phyloP scores from a whole-genome alignment of 106 monocot genomes.

The Hemerocallis citrina region DNA sequence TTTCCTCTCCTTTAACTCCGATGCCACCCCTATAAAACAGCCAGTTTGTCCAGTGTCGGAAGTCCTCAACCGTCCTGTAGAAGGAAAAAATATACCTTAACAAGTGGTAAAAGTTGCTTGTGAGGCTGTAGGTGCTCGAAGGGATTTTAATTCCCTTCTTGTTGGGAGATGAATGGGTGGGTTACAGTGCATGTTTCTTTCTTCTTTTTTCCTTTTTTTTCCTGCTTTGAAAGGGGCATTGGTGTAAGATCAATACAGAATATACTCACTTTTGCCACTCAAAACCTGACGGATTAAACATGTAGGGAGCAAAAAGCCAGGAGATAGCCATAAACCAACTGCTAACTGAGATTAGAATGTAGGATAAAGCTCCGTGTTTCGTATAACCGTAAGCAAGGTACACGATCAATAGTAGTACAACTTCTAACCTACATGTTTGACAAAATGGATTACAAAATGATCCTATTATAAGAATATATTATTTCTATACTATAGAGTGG shows the following conservation, averaged over 20 bases:
- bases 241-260: background rate
- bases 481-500: background rate
- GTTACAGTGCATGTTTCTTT: background rate
- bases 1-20: constrained; percentile 90
- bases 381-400: constrained; percentile 71
- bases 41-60: constrained; percentile 92
- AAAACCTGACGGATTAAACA: constrained; percentile 83
- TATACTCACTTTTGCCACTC: constrained; percentile 79
- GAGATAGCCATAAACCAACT: constrained; percentile 87
- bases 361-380: constrained; percentile 47
- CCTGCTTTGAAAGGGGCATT: background rate
- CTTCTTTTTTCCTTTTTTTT: background rate
- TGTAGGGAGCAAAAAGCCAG: constrained; percentile 86
- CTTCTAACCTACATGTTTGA: constrained; percentile 47
- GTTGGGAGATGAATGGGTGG: background rate
- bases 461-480: background rate
- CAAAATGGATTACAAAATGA: background rate
- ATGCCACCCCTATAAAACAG: constrained; percentile 92
- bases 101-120: background rate
- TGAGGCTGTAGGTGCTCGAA: background rate
- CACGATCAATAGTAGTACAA: constrained; percentile 57
- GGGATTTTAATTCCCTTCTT: too few relatives aligned
- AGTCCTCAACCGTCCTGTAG: constrained; percentile 78
- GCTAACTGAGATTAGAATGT: constrained; percentile 65
- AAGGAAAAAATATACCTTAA: background rate